Conservation (phyloP, 805 yeast genomes). For the Yarrowia sp. region DNA sequence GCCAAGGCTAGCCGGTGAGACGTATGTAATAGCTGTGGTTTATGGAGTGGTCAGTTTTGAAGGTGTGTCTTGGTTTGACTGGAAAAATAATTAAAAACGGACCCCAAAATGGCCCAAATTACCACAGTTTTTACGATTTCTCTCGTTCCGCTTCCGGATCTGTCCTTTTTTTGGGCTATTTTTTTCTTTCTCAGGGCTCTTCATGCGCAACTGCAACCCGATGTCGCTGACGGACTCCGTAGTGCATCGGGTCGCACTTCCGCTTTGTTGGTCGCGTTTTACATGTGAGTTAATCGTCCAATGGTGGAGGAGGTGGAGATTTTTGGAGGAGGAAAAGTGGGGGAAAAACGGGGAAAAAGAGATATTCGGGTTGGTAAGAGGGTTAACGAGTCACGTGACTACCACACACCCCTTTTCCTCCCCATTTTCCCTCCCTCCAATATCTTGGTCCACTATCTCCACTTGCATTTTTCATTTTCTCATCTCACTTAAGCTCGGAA, state of each 20-base stretch:
- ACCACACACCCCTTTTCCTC: too few species aligned
- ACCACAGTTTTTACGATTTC: too few species aligned
- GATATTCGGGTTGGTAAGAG: too few species aligned
- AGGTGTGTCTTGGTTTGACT: too few species aligned
- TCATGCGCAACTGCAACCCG: too few species aligned
- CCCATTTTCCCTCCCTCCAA: background rate
- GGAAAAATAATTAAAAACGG: too few species aligned
- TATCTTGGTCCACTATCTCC: background rate
- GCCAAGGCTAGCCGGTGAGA: conserved; percentile 13
- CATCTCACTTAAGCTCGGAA: conserved; percentile 2
- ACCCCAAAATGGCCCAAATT: too few species aligned
- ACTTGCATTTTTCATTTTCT: background rate
- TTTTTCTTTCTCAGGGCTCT: too few species aligned
- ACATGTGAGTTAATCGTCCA: conserved; percentile 18
- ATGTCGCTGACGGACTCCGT: conserved; percentile 16
- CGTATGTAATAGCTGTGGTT: background rate
- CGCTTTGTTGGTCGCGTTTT: conserved; percentile 4
- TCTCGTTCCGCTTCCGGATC: too few species aligned
- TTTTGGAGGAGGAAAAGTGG: background rate
- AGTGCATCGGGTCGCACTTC: background rate
- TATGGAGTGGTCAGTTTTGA: too few species aligned
- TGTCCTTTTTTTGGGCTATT: too few species aligned
- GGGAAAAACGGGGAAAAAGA: background rate
- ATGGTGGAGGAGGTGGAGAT: background rate
- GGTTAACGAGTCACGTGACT: background rate